Conservation (phyloP, 768 basidiomycete genomes). For the Boletus eberwhitei region DNA sequence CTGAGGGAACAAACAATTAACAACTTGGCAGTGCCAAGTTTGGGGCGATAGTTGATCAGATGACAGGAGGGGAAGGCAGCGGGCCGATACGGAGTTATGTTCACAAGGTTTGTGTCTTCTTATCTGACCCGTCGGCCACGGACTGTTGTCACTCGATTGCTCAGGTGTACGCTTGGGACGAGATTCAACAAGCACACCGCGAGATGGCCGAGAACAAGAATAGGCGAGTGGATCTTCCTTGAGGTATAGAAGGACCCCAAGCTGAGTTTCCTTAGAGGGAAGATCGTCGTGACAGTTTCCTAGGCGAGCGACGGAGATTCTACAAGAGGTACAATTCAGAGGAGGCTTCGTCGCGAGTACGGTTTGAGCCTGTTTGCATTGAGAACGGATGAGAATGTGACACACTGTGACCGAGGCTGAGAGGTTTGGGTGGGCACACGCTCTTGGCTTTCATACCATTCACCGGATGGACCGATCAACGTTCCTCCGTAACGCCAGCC, state of each 20-base stretch:
- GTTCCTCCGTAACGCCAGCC: not conserved
- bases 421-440: not conserved
- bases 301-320: constrained; percentile 16
- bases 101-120: constrained; percentile 56
- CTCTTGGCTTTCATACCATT: not conserved
- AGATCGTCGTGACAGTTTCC: constrained; percentile 29
- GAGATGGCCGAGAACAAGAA: constrained; percentile 81
- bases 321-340: not conserved
- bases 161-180: constrained; percentile 76
- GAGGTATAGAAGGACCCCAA: not conserved
- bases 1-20: not conserved
- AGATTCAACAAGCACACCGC: constrained; percentile 75
- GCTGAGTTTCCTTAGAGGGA: constrained; percentile 24
- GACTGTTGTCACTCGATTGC: not conserved
- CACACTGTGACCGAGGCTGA: not conserved
- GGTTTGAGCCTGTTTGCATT: constrained; percentile 7
- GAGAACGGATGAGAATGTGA: not conserved
- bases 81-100: constrained; percentile 72
- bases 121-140: constrained; percentile 11
- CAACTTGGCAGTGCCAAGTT: constrained; percentile 42
- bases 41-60: constrained; percentile 49
- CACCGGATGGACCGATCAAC: not conserved
- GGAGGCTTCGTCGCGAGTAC: not conserved
- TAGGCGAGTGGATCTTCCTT: constrained; percentile 28
- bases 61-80: constrained; percentile 53